A percentile compares a stretch with the other conserved stretches of the same genome.
phyloP scores from a whole-genome alignment of 768 basidiomycete species.

The Lanmaoa rubissima region DNA sequence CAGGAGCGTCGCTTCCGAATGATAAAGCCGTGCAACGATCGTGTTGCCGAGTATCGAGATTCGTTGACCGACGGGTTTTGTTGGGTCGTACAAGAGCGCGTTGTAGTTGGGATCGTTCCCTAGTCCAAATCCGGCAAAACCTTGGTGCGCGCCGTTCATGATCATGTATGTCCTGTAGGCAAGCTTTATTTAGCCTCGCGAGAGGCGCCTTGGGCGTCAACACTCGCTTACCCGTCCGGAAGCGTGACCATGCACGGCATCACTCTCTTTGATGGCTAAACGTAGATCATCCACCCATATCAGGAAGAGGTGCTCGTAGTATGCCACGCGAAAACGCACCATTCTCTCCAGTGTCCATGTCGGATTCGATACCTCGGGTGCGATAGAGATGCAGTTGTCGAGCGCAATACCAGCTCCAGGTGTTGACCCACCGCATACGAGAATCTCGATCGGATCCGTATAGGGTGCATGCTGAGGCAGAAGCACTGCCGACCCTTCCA shows the following conservation, averaged over 20 bases:
- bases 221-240: constrained; percentile 37
- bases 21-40: constrained; percentile 73
- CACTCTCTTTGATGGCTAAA: constrained; percentile 66
- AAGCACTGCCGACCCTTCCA: constrained; percentile 68
- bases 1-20: constrained; percentile 73
- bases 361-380: constrained; percentile 60
- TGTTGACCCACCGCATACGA: constrained; percentile 78
- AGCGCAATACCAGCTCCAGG: constrained; percentile 47
- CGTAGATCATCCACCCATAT: not conserved
- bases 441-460: constrained; percentile 62
- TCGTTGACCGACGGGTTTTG: constrained; percentile 54
- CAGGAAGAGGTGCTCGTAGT: not conserved
- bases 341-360: constrained; percentile 77
- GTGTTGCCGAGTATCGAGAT: constrained; percentile 66
- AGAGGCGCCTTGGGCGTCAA: accelerated
- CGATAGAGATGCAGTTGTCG: constrained; percentile 71
- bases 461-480: constrained; percentile 73
- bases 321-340: constrained; percentile 42
- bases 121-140: constrained; percentile 73
- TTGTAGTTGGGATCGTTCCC: constrained; percentile 59
- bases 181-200: not conserved
- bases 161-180: constrained; percentile 71
- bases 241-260: constrained; percentile 74
- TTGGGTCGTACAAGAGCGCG: constrained; percentile 71
- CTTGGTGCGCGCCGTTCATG: constrained; percentile 68